Percentiles rank a stretch among this genome's conserved stretches.
phyloP scores from a whole-genome alignment of 1,284 basidiomycete species.

The Pulchroboletus neoregius region DNA sequence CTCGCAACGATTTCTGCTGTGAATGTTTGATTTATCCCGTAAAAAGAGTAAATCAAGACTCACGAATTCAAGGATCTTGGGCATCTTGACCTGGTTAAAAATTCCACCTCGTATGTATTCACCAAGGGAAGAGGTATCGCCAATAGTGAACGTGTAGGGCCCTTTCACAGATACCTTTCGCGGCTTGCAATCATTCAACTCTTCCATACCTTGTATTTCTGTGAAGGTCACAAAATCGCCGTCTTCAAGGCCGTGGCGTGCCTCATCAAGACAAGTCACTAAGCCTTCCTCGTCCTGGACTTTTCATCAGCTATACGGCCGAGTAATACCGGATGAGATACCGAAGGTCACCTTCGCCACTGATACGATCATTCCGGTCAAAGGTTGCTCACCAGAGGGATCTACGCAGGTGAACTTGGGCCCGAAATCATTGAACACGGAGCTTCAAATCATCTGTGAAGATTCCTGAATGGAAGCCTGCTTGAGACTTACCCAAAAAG shows the following conservation, averaged over 20 bases:
- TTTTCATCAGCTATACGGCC: conserved; percentile 6
- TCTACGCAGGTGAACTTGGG: conserved; percentile 93
- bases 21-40: conserved; percentile 2
- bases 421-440: conserved; percentile 97
- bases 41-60: conserved; percentile 32
- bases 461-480: not conserved
- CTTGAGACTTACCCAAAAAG: conserved; percentile 77
- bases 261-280: conserved; percentile 96
- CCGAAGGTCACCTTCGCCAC: conserved; percentile 63
- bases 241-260: conserved; percentile 95
- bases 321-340: conserved; percentile 4
- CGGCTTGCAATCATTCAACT: conserved; percentile 88
- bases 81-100: conserved; percentile 99
- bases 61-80: conserved; percentile 91
- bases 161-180: conserved; percentile 93
- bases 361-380: conserved; percentile 94
- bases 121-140: conserved; percentile 77
- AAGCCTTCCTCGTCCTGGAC: conserved; percentile 78
- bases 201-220: conserved; percentile 96
- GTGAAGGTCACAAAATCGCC: conserved; percentile 97
- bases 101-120: conserved; percentile 89
- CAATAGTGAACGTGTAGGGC: conserved; percentile 94
- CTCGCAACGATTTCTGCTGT: conserved; percentile 85
- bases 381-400: conserved; percentile 90
- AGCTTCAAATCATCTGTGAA: conserved; percentile 45